Evolutionary conservation across 306 rosid species (phyloP), one percentile per base, ranked within the genome.

Genomic region (Ochetophila trinervis): DNA sequence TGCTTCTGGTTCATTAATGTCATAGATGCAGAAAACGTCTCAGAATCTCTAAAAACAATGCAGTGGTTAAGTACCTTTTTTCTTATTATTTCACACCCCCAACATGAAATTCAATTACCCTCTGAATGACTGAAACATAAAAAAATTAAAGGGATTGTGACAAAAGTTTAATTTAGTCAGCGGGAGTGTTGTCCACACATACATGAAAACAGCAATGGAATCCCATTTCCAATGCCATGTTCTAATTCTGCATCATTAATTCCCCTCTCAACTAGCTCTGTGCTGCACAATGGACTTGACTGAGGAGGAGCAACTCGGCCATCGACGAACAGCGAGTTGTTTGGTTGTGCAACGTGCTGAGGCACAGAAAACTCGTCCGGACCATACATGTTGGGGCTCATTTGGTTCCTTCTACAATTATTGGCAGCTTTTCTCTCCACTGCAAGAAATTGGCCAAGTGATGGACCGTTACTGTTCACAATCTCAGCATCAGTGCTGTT

Each of bases 251-350:
- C 17, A 14, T 27, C 30, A 63, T 53, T 67, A 17, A 47, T 60
- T 69, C 56, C 55, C 48, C 52, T 66, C 23, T 78, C 73, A 24
- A 20, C 40, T n/a, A n/a, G n/a, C 12, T 75, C 72, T 53, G 74
- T 72, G 62, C 66, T 63, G 8, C 22, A 20, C 63, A 42, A 37
- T 34, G 76, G 75, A 40, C 70, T 77, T 0, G 71, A 53, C 24
- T 63, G 83, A 68, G 87, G 87, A 70, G 89, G 84, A 59, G 86
- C 89, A 27, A 84, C 57, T 20, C 65, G 48, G 50, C 89, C 86
- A 72, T 84, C 47, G 53, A 84, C 70, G 63, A 81, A 84, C 3
- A 84, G 76, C 34, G 89, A 78, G 76, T 69, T 78, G 76, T 69
- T 78, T 51, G 82, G 57, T 62, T 78, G 79, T 23, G 69, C 17